Conservation (phyloP, 768 basidiomycete genomes). For the Leucosporidium yakuticum region DNA sequence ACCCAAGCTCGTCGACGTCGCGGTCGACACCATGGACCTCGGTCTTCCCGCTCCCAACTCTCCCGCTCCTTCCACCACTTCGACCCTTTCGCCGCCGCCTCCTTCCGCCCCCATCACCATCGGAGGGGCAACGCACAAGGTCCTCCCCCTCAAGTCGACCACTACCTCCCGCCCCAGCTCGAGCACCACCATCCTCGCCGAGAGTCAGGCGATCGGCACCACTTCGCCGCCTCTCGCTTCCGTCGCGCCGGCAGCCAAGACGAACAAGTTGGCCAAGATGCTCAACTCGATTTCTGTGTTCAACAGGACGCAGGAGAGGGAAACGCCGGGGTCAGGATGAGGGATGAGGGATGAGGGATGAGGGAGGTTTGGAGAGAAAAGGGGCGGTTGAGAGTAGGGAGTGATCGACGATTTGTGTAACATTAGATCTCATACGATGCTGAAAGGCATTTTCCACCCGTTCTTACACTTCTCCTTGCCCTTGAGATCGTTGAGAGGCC, state of each 20-base stretch:
- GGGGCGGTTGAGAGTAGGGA: too few species aligned
- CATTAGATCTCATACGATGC: too few species aligned
- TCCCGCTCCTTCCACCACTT: neutral
- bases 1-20: slow-evolving; percentile 25
- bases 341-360: neutral
- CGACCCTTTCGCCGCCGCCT: neutral
- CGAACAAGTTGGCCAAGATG: slow-evolving; percentile 31
- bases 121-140: neutral
- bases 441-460: too few species aligned
- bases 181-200: neutral
- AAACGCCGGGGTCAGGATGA: neutral
- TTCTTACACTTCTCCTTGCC: too few species aligned
- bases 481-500: too few species aligned
- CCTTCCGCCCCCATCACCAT: neutral
- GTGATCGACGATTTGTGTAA: too few species aligned
- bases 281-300: slow-evolving; percentile 29
- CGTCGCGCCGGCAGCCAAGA: neutral
- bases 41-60: slow-evolving; percentile 11
- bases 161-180: neutral
- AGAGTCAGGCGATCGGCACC: neutral
- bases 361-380: too few species aligned
- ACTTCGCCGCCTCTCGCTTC: neutral
- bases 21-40: slow-evolving; percentile 30
- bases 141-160: too few species aligned
- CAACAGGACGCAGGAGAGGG: slow-evolving; percentile 15